Evolutionary conservation across 495 filamentous ascomycete genomes (phyloP).

Genomic region (Hypomontagnella monticulosa): DNA sequence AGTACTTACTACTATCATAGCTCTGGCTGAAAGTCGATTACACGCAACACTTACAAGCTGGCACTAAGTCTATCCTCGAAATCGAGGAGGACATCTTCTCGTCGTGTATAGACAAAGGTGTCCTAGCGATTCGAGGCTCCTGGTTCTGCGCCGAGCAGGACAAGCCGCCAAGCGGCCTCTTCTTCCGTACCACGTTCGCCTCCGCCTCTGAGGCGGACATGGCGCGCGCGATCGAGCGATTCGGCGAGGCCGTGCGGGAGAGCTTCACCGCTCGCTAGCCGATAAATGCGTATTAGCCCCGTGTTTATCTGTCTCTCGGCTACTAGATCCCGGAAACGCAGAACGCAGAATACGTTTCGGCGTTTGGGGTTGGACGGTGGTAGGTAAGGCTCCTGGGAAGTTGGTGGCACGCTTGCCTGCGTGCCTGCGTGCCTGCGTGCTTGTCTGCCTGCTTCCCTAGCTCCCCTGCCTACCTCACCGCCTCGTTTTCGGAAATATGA

Average conservation of each 20-base stretch:
- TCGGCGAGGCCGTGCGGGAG: conserved; percentile 73
- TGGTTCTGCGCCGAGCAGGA: conserved; percentile 81
- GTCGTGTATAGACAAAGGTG: conserved; percentile 71
- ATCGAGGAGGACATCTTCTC: conserved; percentile 90
- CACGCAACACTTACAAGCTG: conserved; percentile 71
- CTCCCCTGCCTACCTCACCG: neutral
- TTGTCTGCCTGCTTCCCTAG: neutral
- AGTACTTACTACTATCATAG: conserved; percentile 47
- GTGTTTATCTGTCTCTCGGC: no score
- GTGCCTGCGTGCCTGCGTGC: neutral
- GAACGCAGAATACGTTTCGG: no score
- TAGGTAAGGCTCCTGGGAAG: neutral
- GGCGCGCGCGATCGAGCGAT: conserved; percentile 77
- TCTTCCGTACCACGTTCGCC: conserved; percentile 90
- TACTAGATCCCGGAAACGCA: neutral
- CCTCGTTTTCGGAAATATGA: neutral
- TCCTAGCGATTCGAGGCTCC: conserved; percentile 81
- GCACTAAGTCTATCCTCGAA: conserved; percentile 66
- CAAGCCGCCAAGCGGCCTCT: conserved; percentile 62
- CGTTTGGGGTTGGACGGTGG: neutral
- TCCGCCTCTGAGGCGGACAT: conserved; percentile 80
- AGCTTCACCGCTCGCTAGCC: conserved; percentile 58
- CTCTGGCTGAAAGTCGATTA: conserved; percentile 87
- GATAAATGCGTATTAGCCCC: neutral
- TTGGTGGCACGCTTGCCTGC: neutral